A percentile compares a stretch with the other conserved stretches of the same genome.
Conservation (phyloP, 2,329 filamentous ascomycete genomes). For the Coniella lustricola region DNA sequence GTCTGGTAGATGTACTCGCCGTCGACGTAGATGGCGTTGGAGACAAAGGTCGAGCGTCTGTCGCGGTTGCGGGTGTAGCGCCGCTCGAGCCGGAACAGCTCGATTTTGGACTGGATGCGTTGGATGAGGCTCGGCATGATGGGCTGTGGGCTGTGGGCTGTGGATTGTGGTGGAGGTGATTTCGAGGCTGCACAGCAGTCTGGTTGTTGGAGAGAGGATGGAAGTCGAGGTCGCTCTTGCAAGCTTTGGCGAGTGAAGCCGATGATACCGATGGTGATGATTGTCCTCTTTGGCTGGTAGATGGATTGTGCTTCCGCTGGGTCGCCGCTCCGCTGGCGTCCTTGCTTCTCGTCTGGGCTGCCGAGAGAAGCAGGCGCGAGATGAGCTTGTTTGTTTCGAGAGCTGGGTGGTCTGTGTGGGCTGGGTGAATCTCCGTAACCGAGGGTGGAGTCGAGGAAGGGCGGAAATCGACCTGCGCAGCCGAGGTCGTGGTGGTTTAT, state of each 20-base stretch:
- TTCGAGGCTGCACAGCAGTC: too few species aligned
- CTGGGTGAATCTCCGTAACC: conserved; percentile 1
- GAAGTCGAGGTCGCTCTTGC: too few species aligned
- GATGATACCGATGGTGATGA: too few species aligned
- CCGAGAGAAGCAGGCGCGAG: background rate
- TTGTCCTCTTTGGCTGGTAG: too few species aligned
- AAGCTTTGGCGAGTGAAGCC: too few species aligned
- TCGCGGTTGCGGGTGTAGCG: conserved; percentile 84
- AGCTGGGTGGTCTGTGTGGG: background rate
- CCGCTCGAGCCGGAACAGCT: conserved; percentile 92
- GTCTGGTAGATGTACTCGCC: conserved; percentile 86
- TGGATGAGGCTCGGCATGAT: conserved; percentile 48
- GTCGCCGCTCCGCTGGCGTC: too few species aligned
- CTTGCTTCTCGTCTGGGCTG: background rate
- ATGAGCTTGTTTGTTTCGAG: background rate
- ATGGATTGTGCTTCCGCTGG: too few species aligned
- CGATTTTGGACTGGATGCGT: conserved; percentile 62
- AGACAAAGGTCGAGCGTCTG: conserved; percentile 82
- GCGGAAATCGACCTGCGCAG: conserved; percentile 10
- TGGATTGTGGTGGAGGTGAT: too few species aligned
- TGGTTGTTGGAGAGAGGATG: too few species aligned
- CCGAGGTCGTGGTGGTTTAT: conserved; percentile 4
- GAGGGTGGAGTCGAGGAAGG: conserved; percentile 4
- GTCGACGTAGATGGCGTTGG: conserved; percentile 86
- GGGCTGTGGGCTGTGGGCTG: too few species aligned